Conservation (phyloP, 257 asterid species). For the Jacaranda copaia region DNA sequence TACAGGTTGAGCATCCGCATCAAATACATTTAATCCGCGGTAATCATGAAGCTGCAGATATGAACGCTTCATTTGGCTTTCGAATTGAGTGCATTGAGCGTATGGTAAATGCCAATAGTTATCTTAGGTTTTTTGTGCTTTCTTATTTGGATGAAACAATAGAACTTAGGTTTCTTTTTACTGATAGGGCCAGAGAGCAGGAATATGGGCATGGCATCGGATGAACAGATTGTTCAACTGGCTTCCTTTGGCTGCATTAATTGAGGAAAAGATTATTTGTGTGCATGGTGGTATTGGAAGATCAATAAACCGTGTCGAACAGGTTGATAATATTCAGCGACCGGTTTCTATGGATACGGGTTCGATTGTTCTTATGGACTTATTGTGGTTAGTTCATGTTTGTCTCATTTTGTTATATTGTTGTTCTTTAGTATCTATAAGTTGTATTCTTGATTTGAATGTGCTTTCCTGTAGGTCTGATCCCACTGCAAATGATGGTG, state of each 20-base stretch:
- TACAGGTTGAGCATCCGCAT: conserved; percentile 86
- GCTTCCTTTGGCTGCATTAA: conserved; percentile 97
- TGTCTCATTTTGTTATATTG: not conserved
- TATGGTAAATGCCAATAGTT: conserved; percentile 61
- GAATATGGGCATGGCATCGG: conserved; percentile 99
- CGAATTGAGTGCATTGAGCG: conserved; percentile 99
- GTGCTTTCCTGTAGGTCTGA: conserved; percentile 76
- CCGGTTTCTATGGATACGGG: conserved; percentile 99
- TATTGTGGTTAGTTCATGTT: conserved; percentile 71
- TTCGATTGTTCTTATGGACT: conserved; percentile 94
- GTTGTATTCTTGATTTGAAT: conserved; percentile 29
- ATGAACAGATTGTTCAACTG: too few species aligned
- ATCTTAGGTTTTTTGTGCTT: conserved; percentile 12
- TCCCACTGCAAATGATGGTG: conserved; percentile 99
- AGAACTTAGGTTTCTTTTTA: conserved; percentile 31
- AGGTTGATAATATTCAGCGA: conserved; percentile 91
- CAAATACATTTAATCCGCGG: conserved; percentile 96
- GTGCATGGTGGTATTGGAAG: conserved; percentile 99
- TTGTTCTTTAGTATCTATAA: conserved; percentile 12
- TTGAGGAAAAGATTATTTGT: conserved; percentile 92
- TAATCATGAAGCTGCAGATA: conserved; percentile 99
- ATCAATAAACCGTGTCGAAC: conserved; percentile 95
- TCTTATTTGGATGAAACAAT: conserved; percentile 29
- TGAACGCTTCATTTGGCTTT: conserved; percentile 98
- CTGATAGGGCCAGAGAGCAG: conserved; percentile 97